Conservation (phyloP, 139 green algal species). For the Chlorella sp. region DNA sequence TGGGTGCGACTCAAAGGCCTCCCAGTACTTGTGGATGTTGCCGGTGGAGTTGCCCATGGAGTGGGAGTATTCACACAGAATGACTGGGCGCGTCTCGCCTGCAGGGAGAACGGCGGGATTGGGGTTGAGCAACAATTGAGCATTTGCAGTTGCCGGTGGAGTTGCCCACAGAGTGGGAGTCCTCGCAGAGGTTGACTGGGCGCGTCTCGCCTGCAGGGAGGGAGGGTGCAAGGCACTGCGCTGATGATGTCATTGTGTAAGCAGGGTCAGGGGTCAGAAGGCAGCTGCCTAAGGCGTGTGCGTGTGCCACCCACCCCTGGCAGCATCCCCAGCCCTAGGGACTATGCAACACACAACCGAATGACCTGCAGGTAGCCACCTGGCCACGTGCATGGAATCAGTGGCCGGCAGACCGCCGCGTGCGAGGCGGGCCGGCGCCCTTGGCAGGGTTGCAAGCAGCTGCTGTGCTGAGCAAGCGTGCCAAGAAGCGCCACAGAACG, state of each 20-base stretch:
- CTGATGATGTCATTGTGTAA: no score
- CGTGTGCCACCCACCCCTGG: no score
- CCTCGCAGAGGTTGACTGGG: constrained; percentile 94
- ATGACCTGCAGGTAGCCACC: no score
- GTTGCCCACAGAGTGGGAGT: constrained; percentile 98
- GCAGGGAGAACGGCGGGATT: background rate
- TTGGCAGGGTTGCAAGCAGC: no score
- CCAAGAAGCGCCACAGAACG: no score
- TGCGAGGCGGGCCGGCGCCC: no score
- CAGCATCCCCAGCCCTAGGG: no score
- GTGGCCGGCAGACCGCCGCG: no score
- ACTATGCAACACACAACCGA: no score
- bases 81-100: constrained; percentile 54
- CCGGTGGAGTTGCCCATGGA: constrained; percentile 97
- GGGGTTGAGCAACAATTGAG: background rate
- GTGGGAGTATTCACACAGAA: constrained; percentile 98
- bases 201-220: constrained; percentile 7
- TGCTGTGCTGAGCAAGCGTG: no score
- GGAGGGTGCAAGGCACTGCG: background rate
- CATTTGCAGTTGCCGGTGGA: constrained; percentile 80
- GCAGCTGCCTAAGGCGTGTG: background rate
- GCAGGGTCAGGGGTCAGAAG: background rate
- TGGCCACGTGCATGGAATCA: no score
- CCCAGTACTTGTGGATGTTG: constrained; percentile 94
- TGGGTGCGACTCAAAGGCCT: constrained; percentile 69